These are phyloP conservation scores for Neoboletus brunneissimus DNA, from an alignment of 768 basidiomycete genomes.

Conservation along the genomic window DNA sequence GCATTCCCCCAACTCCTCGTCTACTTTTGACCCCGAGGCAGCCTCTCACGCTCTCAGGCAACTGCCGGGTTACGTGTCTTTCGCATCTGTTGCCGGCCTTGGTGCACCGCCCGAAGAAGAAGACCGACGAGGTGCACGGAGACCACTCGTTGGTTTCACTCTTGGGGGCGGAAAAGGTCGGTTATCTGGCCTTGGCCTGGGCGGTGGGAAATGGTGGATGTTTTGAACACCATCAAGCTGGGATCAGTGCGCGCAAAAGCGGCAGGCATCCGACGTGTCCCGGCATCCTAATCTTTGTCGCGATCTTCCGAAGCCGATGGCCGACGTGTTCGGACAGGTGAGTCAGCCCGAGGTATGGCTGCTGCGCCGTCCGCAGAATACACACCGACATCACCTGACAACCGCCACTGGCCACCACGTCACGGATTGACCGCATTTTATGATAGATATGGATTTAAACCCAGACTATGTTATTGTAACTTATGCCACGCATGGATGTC, in stretches of 20 bases:
- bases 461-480: slow-evolving; percentile 20
- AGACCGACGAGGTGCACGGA: slow-evolving; percentile 31
- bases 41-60: slow-evolving; percentile 56
- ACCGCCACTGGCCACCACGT: slow-evolving; percentile 1
- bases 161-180: slow-evolving; percentile 19
- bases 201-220: slow-evolving; percentile 34
- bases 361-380: slow-evolving; percentile 4
- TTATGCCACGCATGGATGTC: slow-evolving; percentile 5
- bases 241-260: background rate
- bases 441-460: slow-evolving; percentile 23
- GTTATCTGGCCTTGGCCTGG: slow-evolving; percentile 25
- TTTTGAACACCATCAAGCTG: slow-evolving; percentile 17
- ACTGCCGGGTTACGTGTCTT: slow-evolving; percentile 66
- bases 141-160: slow-evolving; percentile 16
- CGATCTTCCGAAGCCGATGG: background rate
- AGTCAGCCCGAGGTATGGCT: slow-evolving; percentile 19
- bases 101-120: slow-evolving; percentile 54
- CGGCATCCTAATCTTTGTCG: slow-evolving; percentile 8
- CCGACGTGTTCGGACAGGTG: slow-evolving; percentile 18
- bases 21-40: slow-evolving; percentile 60
- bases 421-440: slow-evolving; percentile 12
- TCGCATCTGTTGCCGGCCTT: slow-evolving; percentile 63
- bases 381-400: slow-evolving; percentile 4
- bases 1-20: slow-evolving; percentile 18
- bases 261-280: slow-evolving; percentile 7